Evolutionary conservation across 1,139 yeast genomes (phyloP).

Genomic region (Nakaseomyces sp.): DNA sequence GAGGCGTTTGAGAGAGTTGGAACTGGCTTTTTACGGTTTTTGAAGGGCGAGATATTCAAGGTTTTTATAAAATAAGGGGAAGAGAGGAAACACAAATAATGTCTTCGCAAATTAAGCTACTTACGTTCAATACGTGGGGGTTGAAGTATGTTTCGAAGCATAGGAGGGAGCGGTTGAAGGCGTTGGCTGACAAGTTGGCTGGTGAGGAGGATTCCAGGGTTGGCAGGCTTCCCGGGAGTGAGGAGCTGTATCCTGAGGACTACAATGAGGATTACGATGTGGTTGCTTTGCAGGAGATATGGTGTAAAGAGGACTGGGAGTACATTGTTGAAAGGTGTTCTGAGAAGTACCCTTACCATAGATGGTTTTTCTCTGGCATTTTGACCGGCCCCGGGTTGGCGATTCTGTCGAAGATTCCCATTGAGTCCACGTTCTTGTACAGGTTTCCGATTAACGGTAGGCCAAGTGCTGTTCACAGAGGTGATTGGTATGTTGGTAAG

Average conservation of each 20-base stretch:
- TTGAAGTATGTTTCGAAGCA: constrained; percentile 68
- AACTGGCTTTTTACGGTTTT: background rate
- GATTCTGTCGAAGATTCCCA: constrained; percentile 74
- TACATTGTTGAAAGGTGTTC: constrained; percentile 43
- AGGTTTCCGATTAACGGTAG: constrained; percentile 89
- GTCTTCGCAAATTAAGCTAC: constrained; percentile 41
- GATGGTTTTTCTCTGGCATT: constrained; percentile 75
- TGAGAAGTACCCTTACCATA: constrained; percentile 49
- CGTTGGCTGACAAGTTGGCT: constrained; percentile 63
- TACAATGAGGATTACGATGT: constrained; percentile 57
- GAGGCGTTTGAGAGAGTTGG: too few species aligned
- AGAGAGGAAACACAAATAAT: too few species aligned
- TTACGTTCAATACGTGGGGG: constrained; percentile 85
- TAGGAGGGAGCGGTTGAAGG: constrained; percentile 55
- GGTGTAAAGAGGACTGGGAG: constrained; percentile 83
- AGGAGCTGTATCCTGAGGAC: constrained; percentile 9
- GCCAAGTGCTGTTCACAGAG: constrained; percentile 86
- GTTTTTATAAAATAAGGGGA: too few species aligned
- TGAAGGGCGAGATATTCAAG: too few species aligned
- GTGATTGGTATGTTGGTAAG: constrained; percentile 97
- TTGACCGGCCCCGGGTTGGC: constrained; percentile 91
- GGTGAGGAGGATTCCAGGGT: constrained; percentile 22
- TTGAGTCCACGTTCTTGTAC: constrained; percentile 65
- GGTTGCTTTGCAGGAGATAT: constrained; percentile 84
- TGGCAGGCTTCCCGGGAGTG: constrained; percentile 11